Percentiles rank a stretch among this genome's conserved stretches.
Conservation (phyloP, 73 alveolate genomes). For the Paraurostyla sp. region DNA sequence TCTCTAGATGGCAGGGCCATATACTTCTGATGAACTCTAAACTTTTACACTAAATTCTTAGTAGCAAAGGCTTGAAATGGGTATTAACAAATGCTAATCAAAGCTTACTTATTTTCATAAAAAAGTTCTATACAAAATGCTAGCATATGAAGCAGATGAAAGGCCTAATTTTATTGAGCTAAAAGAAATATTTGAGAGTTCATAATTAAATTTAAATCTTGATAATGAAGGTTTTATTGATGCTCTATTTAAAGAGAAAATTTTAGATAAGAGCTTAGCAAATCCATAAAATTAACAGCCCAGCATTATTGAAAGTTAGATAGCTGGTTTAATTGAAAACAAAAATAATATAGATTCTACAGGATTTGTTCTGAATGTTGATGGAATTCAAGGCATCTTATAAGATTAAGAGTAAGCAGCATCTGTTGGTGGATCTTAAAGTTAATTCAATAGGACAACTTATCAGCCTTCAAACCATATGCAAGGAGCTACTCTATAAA, state of each 20-base stretch:
- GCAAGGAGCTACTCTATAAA: neutral
- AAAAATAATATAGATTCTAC: too few species aligned
- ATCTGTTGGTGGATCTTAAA: too few species aligned
- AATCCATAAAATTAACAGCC: too few species aligned
- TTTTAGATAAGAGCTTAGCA: too few species aligned
- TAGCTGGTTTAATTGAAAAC: too few species aligned
- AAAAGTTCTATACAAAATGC: neutral
- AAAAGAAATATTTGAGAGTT: neutral
- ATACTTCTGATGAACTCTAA: neutral
- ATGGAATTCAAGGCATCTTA: too few species aligned
- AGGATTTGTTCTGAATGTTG: too few species aligned
- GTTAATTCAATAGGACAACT: too few species aligned
- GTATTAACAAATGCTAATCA: neutral
- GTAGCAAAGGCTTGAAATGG: neutral
- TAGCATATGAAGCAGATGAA: neutral
- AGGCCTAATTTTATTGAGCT: constrained; percentile 21
- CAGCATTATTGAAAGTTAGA: too few species aligned
- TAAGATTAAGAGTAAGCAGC: too few species aligned
- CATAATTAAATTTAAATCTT: neutral
- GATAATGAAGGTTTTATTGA: neutral
- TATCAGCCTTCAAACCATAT: neutral
- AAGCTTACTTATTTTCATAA: neutral
- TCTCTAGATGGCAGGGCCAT: constrained; percentile 35
- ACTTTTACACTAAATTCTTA: neutral
- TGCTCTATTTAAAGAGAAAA: neutral